These are phyloP conservation scores for Xylaria digitata DNA, from an alignment of 2,329 filamentous ascomycete genomes.

Conservation along the genomic window DNA sequence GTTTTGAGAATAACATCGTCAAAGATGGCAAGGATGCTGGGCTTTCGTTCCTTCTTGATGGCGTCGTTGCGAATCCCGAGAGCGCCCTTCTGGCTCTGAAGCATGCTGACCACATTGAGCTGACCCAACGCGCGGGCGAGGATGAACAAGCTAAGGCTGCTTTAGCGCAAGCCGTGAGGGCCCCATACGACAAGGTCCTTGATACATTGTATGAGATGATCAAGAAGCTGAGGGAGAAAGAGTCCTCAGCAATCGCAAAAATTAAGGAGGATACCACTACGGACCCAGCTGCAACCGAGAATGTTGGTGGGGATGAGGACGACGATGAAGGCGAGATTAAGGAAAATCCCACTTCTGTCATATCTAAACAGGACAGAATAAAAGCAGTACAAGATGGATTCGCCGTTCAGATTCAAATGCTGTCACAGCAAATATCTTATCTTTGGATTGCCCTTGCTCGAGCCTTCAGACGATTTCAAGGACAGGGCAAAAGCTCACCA, in stretches of 20 bases:
- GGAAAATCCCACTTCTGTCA: slow-evolving; percentile 57
- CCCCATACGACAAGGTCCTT: slow-evolving; percentile 84
- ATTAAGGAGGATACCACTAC: slow-evolving; percentile 63
- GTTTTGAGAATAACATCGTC: slow-evolving; percentile 75
- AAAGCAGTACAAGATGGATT: slow-evolving; percentile 73
- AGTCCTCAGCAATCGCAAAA: slow-evolving; percentile 67
- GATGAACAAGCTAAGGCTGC: slow-evolving; percentile 78
- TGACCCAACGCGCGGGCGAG: slow-evolving; percentile 80
- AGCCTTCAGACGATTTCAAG: slow-evolving; percentile 93
- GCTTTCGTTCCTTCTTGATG: slow-evolving; percentile 81
- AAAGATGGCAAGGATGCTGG: slow-evolving; percentile 72
- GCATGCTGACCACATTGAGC: slow-evolving; percentile 87
- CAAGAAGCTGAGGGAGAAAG: slow-evolving; percentile 74
- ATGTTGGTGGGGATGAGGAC: slow-evolving; percentile 53
- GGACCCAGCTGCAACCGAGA: slow-evolving; percentile 44
- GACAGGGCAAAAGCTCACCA: slow-evolving; percentile 74
- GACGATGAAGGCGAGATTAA: slow-evolving; percentile 63
- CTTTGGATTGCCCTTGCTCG: slow-evolving; percentile 96
- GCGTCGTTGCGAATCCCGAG: slow-evolving; percentile 90
- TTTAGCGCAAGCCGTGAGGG: slow-evolving; percentile 81
- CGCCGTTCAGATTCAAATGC: slow-evolving; percentile 75
- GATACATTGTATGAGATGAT: slow-evolving; percentile 89
- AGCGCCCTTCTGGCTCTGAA: slow-evolving; percentile 91
- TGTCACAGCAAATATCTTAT: slow-evolving; percentile 88
- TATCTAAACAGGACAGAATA: slow-evolving; percentile 73